Evolutionary conservation across 2,329 filamentous ascomycete genomes (phyloP), one percentile per base, ranked within the genome.

Genomic region (Pyrenophora tritici-repentis): DNA sequence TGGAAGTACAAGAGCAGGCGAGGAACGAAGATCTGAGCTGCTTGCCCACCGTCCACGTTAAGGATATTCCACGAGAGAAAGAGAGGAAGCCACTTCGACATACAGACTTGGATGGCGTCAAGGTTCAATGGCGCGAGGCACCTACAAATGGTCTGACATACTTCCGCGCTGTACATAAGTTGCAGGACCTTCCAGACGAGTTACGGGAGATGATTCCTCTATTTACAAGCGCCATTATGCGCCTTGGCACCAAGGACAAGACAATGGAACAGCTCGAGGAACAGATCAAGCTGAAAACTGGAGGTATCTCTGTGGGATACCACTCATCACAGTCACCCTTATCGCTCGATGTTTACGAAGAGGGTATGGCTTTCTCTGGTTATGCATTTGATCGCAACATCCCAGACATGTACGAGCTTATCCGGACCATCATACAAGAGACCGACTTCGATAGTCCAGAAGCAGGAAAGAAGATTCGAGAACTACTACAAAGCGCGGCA

Each of bases 81-180:
- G 88, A 92, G 64, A 82, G 83, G 47, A 89, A 93, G 56, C 84
- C 88, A n/a, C 70, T 86, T 18, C 77, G 81, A 16, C 78, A 85
- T 58, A 79, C 77, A 33, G 76, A 78, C 9, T 71, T 88, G 8
- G 82, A 84, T 35, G 81, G 83, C 32, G 83, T 88, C 34, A 85
- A 87, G 38, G 84, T 94, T 3, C 90, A 97, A 65, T 97, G 92
- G 91, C 87, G 88, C 42, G 90, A 96, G 73, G 91, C 92, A 6
- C 89, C 91, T 2, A 99, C 94, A 0, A 99, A 99, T 65, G 94
- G 94, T 0, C 78, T 99, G 51, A 97, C 93, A 1, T 99, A 99
- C 72, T 96, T 99, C 78, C 87, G 92, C 52, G 91, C 91, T 3
- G 84, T 97, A 71, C 91, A 95, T 69, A 81, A 84, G 0, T 80